Base-by-base conservation (phyloP, 768 basidiomycete genomes). In the Lactarius tabidus region DNA sequence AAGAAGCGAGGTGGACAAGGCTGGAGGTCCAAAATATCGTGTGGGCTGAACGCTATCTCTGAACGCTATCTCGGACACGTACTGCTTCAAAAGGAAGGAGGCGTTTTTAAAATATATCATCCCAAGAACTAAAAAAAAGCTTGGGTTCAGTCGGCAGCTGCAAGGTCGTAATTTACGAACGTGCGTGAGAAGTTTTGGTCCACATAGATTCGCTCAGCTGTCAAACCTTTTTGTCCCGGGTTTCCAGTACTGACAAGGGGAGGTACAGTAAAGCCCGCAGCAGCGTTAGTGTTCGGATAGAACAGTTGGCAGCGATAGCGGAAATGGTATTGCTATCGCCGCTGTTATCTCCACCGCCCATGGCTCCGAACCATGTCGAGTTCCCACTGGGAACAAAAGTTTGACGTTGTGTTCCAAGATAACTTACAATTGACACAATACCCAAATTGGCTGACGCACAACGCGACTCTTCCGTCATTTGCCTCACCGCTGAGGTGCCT, bases 21-120 rank as follows among this genome's bases (percentile, higher is more conserved):
- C 9, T 57, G 17, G 43, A 33, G 33, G 43, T 15, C n/a, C 18
- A 10, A 26, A 51, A 15, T 51, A 6, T 51, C 18, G 36, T n/a
- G 35, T 45, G 39, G 33, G 36, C 35, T 55, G 41, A 53, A 59
- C 33, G 20, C 33, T 45, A n/a, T 64, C 63, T 35, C 31, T 33
- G 52, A 38, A n/a, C n/a, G n/a, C 33, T 45, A n/a, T 64, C 63
- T 35, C 31, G 41, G 52, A 38, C 20, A 17, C 35, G 10, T n/a
- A 17, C 28, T 55, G 38, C 41, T 48, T 35, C 26, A 60, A 65
- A 56, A 56, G 59, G 64, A 53, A 60, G 48, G 36, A 29, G 33
- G 12, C 36, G 15, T 8, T 23, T 65, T 48, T 31, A 39, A 4
- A 33, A 3, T 4, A 43, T 60, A 38, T 36, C 51, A 15, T 64